These are phyloP conservation scores for Chlamydomonas sphaeroides DNA, from an alignment of 139 green algal species.

Conservation along the genomic window DNA sequence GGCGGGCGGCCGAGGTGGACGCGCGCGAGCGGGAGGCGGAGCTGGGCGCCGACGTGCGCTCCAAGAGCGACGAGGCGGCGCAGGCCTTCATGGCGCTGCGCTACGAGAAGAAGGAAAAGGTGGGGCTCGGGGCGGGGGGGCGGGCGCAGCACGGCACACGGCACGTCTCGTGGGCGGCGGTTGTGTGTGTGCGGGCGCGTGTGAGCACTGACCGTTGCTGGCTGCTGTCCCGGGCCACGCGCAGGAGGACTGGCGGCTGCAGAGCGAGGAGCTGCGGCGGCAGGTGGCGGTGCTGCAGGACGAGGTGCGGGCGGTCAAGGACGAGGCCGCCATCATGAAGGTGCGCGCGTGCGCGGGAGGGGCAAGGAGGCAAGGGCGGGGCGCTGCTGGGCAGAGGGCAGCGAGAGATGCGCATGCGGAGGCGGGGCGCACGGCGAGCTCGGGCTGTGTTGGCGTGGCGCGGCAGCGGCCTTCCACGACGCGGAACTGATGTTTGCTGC, in stretches of 20 bases:
- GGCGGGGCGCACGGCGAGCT: too few relatives aligned
- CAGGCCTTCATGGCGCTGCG: slow-evolving; percentile 31
- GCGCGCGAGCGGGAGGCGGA: slow-evolving; percentile 38
- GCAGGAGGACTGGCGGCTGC: slow-evolving; percentile 46
- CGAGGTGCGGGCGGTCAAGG: slow-evolving; percentile 14
- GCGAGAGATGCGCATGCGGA: too few relatives aligned
- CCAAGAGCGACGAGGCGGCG: slow-evolving; percentile 35
- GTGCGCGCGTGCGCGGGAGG: neutral
- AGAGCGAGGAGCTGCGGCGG: slow-evolving; percentile 43
- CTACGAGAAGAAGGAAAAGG: slow-evolving; percentile 52
- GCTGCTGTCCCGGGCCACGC: too few relatives aligned
- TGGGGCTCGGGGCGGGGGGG: neutral
- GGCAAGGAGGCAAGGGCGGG: too few relatives aligned
- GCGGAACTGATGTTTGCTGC: too few relatives aligned
- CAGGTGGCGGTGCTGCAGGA: slow-evolving; percentile 24
- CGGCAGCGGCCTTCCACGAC: too few relatives aligned
- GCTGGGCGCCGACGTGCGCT: slow-evolving; percentile 20
- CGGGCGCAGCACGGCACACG: too few relatives aligned
- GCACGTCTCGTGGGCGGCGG: too few relatives aligned
- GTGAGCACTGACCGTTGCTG: too few relatives aligned
- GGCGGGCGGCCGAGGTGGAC: slow-evolving; percentile 22
- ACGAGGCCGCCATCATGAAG: slow-evolving; percentile 12
- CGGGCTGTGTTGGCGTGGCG: too few relatives aligned
- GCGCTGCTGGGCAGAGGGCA: too few relatives aligned
- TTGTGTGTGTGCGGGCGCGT: too few relatives aligned